Conservation (phyloP, 2,329 filamentous ascomycete genomes). For the Coniochaeta pulveracea region DNA sequence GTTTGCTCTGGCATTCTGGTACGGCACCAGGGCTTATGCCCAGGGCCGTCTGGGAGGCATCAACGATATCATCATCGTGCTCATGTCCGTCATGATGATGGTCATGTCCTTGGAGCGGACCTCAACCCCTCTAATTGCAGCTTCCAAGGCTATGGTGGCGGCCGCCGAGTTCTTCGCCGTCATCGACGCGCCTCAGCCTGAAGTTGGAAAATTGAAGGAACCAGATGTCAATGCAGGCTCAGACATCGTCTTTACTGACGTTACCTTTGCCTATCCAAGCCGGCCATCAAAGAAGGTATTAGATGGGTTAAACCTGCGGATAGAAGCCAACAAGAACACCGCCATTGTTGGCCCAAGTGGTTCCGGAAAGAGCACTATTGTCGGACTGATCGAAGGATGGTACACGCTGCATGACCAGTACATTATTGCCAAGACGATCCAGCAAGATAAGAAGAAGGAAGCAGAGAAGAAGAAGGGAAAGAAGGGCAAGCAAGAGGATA, state of each 20-base stretch:
- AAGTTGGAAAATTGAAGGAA: constrained; percentile 26
- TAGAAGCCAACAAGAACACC: constrained; percentile 55
- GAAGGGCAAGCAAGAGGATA: constrained; percentile 11
- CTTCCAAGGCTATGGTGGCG: constrained; percentile 44
- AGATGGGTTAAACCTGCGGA: constrained; percentile 43
- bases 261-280: constrained; percentile 64
- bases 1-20: constrained; percentile 53
- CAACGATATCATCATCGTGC: constrained; percentile 42
- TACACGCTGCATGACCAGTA: constrained; percentile 49
- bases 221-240: constrained; percentile 36
- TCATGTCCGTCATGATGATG: constrained; percentile 48
- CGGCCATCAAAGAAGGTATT: constrained; percentile 54
- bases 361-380: constrained; percentile 63
- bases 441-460: constrained; percentile 32
- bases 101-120: constrained; percentile 45
- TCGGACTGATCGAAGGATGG: constrained; percentile 61
- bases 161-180: constrained; percentile 47
- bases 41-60: constrained; percentile 35
- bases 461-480: constrained; percentile 22
- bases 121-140: constrained; percentile 46
- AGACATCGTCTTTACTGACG: constrained; percentile 49
- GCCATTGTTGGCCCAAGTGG: constrained; percentile 66
- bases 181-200: constrained; percentile 33
- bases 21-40: constrained; percentile 38
- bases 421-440: constrained; percentile 36